Base-by-base conservation (phyloP, 305 asterid genomes). In the Fraxinus xanthoxyloides region DNA sequence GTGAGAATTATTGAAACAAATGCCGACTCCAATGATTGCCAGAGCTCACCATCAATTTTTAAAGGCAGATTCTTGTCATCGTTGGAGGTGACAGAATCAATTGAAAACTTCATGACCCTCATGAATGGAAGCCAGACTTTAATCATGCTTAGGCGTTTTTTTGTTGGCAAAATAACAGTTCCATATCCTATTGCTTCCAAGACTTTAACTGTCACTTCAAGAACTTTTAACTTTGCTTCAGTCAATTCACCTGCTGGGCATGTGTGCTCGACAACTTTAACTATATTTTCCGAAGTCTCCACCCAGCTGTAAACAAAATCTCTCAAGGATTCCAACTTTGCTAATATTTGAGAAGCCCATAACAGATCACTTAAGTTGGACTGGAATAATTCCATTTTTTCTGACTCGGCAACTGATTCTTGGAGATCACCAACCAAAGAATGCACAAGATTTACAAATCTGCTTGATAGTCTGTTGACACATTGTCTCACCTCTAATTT, bases 11-110 rank as follows among this genome's bases (percentile, higher is more conserved):
- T 80, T 1, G 94, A 88, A 40, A 94, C 95, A 69, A 94, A 89
- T 6, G 98, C 88, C 0, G 96, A 86, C 80, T 95, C 99, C 87
- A 94, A 21, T 5, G 96, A 84, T 76, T 89, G 94, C 97, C 97
- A 94, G 23, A 94, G 8, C 80, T 92, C 98, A 1, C 82, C 77
- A 48, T 95, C 93, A 4, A 88, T 19, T 84, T 88, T 91, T 83
- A 89, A 17, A 13, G 30, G 21, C 81, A 70, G 19, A 75, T 90
- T 89, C 61, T 81, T 85, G 40, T 88, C 96, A n/a, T 89, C 93
- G 4, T 88, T 89, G n/a, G 84, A 65, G 31, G 83, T 4, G 24
- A 85, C 72, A n/a, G 88, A 82, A 82, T 91, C 97, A 2, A 89
- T 77, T 31, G 87, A 84, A 76, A 88, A 85, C 89, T 90, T 92